Percentiles rank a stretch among this genome's conserved stretches.
phyloP scores from a whole-genome alignment of 2,329 filamentous ascomycete genomes.

The Cadophora sp. region DNA sequence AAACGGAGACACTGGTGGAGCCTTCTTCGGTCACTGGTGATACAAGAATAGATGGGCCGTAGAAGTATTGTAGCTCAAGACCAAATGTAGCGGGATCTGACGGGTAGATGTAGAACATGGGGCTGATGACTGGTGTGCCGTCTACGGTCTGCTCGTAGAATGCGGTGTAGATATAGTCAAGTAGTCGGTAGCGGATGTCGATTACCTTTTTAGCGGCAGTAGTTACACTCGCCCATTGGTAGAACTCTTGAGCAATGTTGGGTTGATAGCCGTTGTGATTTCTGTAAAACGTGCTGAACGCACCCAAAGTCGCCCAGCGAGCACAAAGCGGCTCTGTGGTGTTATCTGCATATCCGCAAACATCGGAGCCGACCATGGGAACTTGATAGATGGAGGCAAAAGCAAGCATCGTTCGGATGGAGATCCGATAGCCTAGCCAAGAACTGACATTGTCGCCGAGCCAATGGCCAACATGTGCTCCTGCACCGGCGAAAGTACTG shows the following conservation, averaged over 20 bases:
- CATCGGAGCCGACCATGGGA: conserved; percentile 74
- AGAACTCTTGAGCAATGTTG: conserved; percentile 72
- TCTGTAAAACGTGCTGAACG: conserved; percentile 78
- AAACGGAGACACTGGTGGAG: conserved; percentile 52
- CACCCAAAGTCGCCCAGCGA: conserved; percentile 76
- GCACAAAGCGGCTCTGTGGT: conserved; percentile 74
- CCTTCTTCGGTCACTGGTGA: conserved; percentile 55
- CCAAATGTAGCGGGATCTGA: conserved; percentile 52
- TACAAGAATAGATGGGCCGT: conserved; percentile 55
- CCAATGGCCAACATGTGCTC: conserved; percentile 67
- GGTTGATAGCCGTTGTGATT: conserved; percentile 66
- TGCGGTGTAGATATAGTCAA: conserved; percentile 82
- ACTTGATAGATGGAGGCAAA: conserved; percentile 72
- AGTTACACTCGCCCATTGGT: conserved; percentile 69
- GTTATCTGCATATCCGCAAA: conserved; percentile 76
- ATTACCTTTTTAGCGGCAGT: conserved; percentile 72
- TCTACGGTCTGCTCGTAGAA: conserved; percentile 63
- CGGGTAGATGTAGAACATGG: conserved; percentile 76
- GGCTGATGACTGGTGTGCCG: conserved; percentile 71
- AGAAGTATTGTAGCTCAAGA: conserved; percentile 59
- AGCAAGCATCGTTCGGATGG: conserved; percentile 63
- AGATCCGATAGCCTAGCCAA: conserved; percentile 66
- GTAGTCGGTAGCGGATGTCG: conserved; percentile 73
- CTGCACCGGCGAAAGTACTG: conserved; percentile 77
- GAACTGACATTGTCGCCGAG: conserved; percentile 62